phyloP scores from a whole-genome alignment of 345 rosid species.

The Citrus glauca region DNA sequence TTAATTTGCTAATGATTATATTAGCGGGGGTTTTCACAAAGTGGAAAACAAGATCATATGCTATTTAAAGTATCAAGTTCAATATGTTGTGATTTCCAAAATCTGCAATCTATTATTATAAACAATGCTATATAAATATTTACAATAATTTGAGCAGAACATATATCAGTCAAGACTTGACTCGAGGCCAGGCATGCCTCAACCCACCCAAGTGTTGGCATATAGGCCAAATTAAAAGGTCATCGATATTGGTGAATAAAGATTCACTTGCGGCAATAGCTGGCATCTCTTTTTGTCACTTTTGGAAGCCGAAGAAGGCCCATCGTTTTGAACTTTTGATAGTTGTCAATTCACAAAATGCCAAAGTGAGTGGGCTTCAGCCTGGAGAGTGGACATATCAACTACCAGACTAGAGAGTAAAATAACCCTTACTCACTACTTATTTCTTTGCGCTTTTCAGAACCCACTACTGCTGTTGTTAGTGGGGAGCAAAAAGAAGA shows the following conservation, averaged over 20 bases:
- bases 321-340: too few species aligned
- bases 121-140: too few species aligned
- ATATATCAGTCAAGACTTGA: too few species aligned
- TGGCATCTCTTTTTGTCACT: conserved; percentile 9
- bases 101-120: too few species aligned
- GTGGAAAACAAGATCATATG: too few species aligned
- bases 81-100: too few species aligned
- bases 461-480: not conserved
- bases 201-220: not conserved
- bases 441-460: not conserved
- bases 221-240: not conserved
- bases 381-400: too few species aligned
- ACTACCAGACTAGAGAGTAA: not conserved
- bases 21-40: too few species aligned
- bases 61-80: too few species aligned
- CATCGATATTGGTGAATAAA: not conserved
- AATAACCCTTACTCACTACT: not conserved
- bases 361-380: too few species aligned
- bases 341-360: not conserved
- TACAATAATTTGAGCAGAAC: not conserved
- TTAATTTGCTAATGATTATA: too few species aligned
- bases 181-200: not conserved
- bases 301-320: not conserved
- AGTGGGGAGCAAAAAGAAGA: not conserved
- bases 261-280: not conserved